A percentile compares a stretch with the other conserved stretches of the same genome.
phyloP scores from a whole-genome alignment of 176 grass and related monocot genomes.

The Triticum dicoccoides region DNA sequence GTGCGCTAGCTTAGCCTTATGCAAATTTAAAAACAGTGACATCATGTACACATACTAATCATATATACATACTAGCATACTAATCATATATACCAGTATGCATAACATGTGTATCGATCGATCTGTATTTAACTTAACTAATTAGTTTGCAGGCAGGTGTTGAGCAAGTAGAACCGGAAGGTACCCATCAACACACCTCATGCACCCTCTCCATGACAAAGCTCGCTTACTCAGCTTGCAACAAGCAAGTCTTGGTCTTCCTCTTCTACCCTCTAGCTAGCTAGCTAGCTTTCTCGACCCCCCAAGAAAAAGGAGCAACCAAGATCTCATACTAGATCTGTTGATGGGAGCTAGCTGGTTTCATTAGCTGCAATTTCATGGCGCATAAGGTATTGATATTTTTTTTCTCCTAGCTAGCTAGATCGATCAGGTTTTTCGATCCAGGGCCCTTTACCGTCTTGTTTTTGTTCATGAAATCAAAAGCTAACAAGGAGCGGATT shows the following conservation, averaged over 20 bases:
- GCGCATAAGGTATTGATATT: not conserved
- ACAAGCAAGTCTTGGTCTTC: not conserved
- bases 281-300: too few species aligned
- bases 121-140: not conserved
- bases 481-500: not conserved
- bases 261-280: not conserved
- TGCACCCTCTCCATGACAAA: not conserved
- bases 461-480: not conserved
- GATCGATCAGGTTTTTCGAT: not conserved
- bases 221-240: not conserved
- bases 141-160: not conserved
- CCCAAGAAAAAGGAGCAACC: not conserved
- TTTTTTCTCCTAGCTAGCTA: not conserved
- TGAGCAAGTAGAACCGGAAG: not conserved
- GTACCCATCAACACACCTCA: slow-evolving; percentile 13
- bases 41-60: not conserved
- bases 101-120: not conserved
- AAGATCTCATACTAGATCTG: not conserved
- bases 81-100: not conserved
- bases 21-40: not conserved
- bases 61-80: not conserved
- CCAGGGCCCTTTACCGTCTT: not conserved
- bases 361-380: not conserved
- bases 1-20: not conserved
- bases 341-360: not conserved